These are phyloP conservation scores for Fusarium secorum DNA, from an alignment of 2,329 filamentous ascomycete genomes.

Conservation along the genomic window DNA sequence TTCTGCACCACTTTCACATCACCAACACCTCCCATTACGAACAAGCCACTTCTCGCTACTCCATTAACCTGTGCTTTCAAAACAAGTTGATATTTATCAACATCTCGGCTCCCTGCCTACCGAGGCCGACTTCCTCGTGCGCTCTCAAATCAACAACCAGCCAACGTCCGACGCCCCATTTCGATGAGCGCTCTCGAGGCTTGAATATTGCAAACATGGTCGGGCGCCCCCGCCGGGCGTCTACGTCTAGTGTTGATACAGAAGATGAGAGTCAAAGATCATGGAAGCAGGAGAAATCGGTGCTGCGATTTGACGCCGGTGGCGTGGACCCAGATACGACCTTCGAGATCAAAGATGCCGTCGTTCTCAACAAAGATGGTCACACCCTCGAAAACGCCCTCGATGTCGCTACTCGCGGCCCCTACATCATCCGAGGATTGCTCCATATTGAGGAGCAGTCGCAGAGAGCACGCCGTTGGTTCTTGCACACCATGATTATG, in stretches of 20 bases:
- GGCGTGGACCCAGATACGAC: conserved; percentile 60
- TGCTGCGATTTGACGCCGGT: conserved; percentile 43
- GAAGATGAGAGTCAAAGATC: conserved; percentile 49
- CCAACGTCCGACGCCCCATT: background rate
- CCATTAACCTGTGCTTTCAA: background rate
- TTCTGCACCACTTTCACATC: background rate
- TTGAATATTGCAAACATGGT: conserved; percentile 48
- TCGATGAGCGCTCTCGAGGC: conserved; percentile 26
- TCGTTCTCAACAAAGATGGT: conserved; percentile 64
- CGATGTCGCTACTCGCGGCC: conserved; percentile 65
- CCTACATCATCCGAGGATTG: conserved; percentile 67
- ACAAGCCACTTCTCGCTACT: background rate
- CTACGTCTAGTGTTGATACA: conserved; percentile 56
- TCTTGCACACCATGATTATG: background rate
- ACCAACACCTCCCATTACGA: background rate
- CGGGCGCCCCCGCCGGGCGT: conserved; percentile 52
- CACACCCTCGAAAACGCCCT: conserved; percentile 67
- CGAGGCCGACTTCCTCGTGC: background rate
- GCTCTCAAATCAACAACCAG: background rate
- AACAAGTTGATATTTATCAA: background rate
- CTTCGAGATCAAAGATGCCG: conserved; percentile 68
- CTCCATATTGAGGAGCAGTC: conserved; percentile 60
- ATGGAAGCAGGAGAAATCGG: conserved; percentile 48
- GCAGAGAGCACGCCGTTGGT: conserved; percentile 49
- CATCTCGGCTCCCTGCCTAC: background rate